Conservation (phyloP, 2,329 filamentous ascomycete genomes). For the Microsporum ferrugineum region DNA sequence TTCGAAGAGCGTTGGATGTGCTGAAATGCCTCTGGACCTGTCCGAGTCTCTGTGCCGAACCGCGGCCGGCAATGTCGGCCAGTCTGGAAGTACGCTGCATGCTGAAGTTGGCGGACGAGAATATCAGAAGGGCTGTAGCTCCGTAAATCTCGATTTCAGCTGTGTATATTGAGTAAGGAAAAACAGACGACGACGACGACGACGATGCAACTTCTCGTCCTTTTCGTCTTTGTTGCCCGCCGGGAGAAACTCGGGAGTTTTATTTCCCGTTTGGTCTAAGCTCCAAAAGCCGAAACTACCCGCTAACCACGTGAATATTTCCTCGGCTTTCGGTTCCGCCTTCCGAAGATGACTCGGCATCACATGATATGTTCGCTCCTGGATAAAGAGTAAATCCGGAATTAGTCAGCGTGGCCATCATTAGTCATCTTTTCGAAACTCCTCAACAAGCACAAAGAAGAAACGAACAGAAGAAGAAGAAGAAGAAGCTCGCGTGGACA, state of each 20-base stretch:
- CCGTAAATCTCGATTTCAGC: neutral
- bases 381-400: neutral
- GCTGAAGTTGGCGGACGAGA: neutral
- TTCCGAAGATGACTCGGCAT: neutral
- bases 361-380: neutral
- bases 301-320: neutral
- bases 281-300: slow-evolving; percentile 4
- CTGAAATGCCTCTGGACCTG: slow-evolving; percentile 43
- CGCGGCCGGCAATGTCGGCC: neutral
- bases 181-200: no score
- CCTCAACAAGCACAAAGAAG: neutral
- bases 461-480: neutral
- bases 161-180: neutral
- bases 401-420: neutral
- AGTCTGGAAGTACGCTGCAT: neutral
- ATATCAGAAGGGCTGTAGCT: neutral
- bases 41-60: slow-evolving; percentile 31
- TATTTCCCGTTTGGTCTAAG: neutral
- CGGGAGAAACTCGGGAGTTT: neutral
- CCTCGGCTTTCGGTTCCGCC: neutral
- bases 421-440: neutral
- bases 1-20: slow-evolving; percentile 35
- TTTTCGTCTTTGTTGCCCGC: neutral
- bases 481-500: neutral
- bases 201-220: neutral